A percentile compares a stretch with the other conserved stretches of the same genome.
These are phyloP conservation scores for Kwoniella botswanensis DNA, from an alignment of 768 basidiomycete genomes.

Conservation along the genomic window DNA sequence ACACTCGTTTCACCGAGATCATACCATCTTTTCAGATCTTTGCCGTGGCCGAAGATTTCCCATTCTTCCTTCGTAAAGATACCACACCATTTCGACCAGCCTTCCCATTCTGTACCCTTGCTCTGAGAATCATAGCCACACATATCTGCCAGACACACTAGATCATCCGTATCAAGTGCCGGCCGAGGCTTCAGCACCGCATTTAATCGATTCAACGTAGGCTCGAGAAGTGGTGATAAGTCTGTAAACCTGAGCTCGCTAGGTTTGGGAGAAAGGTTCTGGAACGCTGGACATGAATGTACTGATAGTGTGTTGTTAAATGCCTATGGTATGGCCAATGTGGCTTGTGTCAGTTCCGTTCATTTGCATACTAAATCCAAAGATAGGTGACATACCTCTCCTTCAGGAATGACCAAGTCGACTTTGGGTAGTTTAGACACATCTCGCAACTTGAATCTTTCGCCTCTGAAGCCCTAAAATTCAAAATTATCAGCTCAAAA, in stretches of 20 bases:
- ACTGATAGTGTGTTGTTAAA: constrained; percentile 52
- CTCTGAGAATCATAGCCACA: constrained; percentile 77
- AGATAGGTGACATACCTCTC: constrained; percentile 23
- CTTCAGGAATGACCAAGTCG: constrained; percentile 45
- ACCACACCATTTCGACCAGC: constrained; percentile 70
- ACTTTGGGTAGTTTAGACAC: constrained; percentile 23
- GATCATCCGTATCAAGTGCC: constrained; percentile 64
- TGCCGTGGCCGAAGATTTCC: constrained; percentile 69
- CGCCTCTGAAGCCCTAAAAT: constrained; percentile 40
- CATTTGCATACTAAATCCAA: not conserved
- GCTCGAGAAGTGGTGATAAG: constrained; percentile 29
- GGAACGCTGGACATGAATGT: constrained; percentile 48
- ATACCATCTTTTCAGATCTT: constrained; percentile 80
- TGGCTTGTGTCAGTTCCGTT: not conserved
- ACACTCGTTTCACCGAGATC: constrained; percentile 54
- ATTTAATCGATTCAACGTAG: constrained; percentile 37
- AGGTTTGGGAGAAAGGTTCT: constrained; percentile 29
- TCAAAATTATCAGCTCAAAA: not conserved
- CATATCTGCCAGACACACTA: constrained; percentile 69
- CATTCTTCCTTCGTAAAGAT: constrained; percentile 74
- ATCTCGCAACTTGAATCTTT: constrained; percentile 34
- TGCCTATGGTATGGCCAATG: constrained; percentile 21
- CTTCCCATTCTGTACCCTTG: constrained; percentile 59
- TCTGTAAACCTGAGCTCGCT: constrained; percentile 19
- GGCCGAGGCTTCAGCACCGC: constrained; percentile 34